phyloP scores from a whole-genome alignment of 2,329 filamentous ascomycete species.

The Cytospora schulzeri region DNA sequence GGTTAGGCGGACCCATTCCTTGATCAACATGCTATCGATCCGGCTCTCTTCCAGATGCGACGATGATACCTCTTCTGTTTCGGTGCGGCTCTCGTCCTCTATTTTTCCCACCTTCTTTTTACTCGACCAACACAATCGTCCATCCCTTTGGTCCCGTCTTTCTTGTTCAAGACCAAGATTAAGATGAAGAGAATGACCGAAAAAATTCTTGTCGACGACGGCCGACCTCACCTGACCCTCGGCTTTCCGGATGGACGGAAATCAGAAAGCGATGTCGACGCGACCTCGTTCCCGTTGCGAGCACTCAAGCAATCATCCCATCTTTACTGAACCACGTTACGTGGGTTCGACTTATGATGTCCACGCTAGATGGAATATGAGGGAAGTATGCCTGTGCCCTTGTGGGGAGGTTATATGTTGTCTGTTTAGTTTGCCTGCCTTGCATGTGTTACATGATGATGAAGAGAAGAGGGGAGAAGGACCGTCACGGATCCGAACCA shows the following conservation, averaged over 20 bases:
- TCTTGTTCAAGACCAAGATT: constrained; percentile 2
- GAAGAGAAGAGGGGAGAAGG: not conserved
- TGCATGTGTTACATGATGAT: constrained; percentile 14
- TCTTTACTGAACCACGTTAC: not conserved
- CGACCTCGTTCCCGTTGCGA: constrained; percentile 2
- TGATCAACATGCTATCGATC: constrained; percentile 36
- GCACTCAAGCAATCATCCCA: constrained; percentile 4
- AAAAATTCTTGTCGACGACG: not conserved
- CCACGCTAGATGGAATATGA: not conserved
- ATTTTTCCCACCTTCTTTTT: constrained; percentile 9
- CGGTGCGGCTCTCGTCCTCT: constrained; percentile 24
- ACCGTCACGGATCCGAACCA: constrained; percentile 1
- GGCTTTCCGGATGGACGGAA: not conserved
- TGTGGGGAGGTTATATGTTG: constrained; percentile 4
- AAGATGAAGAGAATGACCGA: constrained; percentile 11
- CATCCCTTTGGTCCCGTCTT: constrained; percentile 8
- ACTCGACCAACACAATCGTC: constrained; percentile 5
- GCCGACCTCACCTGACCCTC: not conserved
- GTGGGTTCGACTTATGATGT: not conserved
- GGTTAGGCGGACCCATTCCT: constrained; percentile 36
- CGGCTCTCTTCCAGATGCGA: constrained; percentile 36
- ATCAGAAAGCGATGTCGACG: not conserved
- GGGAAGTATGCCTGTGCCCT: constrained; percentile 22
- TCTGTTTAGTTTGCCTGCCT: constrained; percentile 9
- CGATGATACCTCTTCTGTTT: constrained; percentile 35